A percentile compares a stretch with the other conserved stretches of the same genome.
These are phyloP conservation scores for Russula compacta DNA, from an alignment of 768 basidiomycete species.

Conservation along the genomic window DNA sequence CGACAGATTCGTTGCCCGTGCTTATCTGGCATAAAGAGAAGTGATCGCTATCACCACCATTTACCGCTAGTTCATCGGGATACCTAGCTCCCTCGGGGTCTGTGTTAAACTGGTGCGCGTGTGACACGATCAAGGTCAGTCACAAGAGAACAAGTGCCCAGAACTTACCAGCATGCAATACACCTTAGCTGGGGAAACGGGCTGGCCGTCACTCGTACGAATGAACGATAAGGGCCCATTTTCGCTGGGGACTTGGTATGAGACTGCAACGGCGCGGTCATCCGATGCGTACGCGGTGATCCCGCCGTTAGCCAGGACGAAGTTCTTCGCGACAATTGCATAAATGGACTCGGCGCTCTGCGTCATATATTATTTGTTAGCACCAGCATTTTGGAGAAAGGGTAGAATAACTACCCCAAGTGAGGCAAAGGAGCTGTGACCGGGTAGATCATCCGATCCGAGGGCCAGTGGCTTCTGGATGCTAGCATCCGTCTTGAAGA, in stretches of 20 bases:
- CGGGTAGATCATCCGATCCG: neutral
- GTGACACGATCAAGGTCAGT: neutral
- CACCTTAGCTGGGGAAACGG: neutral
- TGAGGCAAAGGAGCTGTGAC: neutral
- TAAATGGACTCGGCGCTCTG: neutral
- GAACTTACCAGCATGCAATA: constrained; percentile 6
- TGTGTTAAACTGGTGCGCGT: neutral
- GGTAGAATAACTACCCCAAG: neutral
- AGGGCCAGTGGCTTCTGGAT: neutral
- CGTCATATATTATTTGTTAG: neutral
- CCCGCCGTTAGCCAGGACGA: neutral
- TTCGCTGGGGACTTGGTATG: neutral
- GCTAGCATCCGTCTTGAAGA: neutral
- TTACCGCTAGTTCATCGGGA: neutral
- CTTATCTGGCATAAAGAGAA: neutral
- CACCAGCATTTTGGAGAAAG: neutral
- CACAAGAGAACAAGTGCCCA: no score
- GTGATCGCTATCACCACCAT: neutral
- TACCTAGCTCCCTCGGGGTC: neutral
- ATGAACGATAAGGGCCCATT: neutral
- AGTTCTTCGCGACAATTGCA: neutral
- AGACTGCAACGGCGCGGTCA: neutral
- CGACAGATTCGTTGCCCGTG: neutral
- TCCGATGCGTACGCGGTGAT: neutral
- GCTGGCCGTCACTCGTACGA: neutral